Evolutionary conservation across 2,329 filamentous ascomycete genomes (phyloP).

Genomic region (Leptodontidium sp.): DNA sequence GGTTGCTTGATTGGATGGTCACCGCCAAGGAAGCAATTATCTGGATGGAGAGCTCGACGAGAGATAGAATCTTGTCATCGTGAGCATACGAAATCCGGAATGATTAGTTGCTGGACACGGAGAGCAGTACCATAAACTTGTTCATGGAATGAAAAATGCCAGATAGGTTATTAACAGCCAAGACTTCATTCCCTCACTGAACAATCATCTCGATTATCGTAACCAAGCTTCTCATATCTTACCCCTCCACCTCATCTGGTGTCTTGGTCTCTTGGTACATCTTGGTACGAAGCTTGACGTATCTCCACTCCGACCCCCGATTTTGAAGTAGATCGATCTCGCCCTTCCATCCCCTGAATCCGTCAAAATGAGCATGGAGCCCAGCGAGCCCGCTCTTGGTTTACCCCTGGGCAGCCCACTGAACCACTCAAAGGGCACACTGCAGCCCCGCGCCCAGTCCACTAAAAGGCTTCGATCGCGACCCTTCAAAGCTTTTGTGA

Average conservation of each 20-base stretch:
- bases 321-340: not conserved
- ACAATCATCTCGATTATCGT: constrained; percentile 5
- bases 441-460: not conserved
- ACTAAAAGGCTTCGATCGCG: constrained; percentile 9
- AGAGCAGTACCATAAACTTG: too few relatives aligned
- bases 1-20: too few relatives aligned
- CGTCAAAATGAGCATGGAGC: not conserved
- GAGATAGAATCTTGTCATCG: too few relatives aligned
- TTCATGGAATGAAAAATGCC: too few relatives aligned
- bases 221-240: constrained; percentile 1
- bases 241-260: not conserved
- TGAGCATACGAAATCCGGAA: too few relatives aligned
- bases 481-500: not conserved
- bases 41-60: too few relatives aligned
- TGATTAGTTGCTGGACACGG: too few relatives aligned
- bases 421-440: not conserved
- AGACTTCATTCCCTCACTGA: not conserved
- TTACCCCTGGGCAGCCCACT: not conserved
- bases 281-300: not conserved
- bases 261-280: not conserved
- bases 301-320: not conserved
- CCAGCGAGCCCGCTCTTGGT: constrained; percentile 14
- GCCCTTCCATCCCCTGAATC: not conserved
- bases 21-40: too few relatives aligned
- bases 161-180: too few relatives aligned